phyloP scores from a whole-genome alignment of 176 grass and related monocot species.

The Elaeis guineensis region DNA sequence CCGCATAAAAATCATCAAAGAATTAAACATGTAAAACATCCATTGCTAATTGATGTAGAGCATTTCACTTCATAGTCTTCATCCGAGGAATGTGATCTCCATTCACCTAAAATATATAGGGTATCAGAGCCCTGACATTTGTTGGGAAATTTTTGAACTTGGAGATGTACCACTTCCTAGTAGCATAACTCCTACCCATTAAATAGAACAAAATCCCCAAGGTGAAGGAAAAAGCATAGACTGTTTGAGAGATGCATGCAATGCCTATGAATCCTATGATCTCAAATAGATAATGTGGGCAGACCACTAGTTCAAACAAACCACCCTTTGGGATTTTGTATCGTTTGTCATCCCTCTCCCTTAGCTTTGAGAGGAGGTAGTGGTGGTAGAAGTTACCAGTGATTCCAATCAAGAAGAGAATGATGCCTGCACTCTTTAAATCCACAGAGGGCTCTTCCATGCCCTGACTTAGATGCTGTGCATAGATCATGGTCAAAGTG shows the following conservation, averaged over 20 bases:
- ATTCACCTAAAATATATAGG: conserved; percentile 37
- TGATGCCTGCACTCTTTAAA: conserved; percentile 30
- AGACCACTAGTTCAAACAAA: conserved; percentile 47
- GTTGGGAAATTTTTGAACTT: conserved; percentile 48
- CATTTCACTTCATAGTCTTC: no score
- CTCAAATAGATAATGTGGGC: conserved; percentile 86
- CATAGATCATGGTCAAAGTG: conserved; percentile 37
- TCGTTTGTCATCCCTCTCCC: conserved; percentile 21
- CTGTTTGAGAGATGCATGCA: conserved; percentile 57
- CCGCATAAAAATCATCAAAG: no score
- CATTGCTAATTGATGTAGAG: no score
- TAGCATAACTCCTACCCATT: conserved; percentile 56
- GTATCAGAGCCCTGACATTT: conserved; percentile 54
- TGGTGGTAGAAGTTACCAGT: conserved; percentile 79
- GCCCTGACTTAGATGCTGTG: conserved; percentile 32
- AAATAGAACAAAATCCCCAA: conserved; percentile 45
- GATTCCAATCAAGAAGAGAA: conserved; percentile 37
- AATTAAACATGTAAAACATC: no score
- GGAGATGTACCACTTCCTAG: conserved; percentile 61
- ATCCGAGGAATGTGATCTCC: no score
- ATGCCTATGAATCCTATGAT: conserved; percentile 53
- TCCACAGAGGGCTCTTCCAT: conserved; percentile 36
- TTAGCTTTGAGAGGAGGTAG: conserved; percentile 40
- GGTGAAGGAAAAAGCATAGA: conserved; percentile 30
- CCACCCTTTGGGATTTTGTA: conserved; percentile 69